Percentiles rank a stretch among this genome's conserved stretches.
phyloP scores from a whole-genome alignment of 495 filamentous ascomycete genomes.

The Neurospora discreta region DNA sequence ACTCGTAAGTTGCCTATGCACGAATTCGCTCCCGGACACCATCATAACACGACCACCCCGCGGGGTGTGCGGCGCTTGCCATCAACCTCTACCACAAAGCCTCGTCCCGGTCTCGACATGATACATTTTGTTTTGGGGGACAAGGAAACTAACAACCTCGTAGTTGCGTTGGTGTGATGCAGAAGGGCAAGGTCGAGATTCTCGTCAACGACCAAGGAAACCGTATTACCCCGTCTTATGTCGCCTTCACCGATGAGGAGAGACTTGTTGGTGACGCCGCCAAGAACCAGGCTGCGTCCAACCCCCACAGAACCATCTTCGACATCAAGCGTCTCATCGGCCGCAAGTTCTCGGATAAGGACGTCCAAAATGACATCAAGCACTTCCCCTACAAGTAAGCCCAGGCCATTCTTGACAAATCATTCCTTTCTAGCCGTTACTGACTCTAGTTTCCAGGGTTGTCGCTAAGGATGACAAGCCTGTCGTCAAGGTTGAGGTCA shows the following conservation, averaged over 20 bases:
- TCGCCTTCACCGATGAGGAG: constrained; percentile 97
- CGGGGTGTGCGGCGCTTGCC: background rate
- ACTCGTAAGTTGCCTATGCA: constrained; percentile 50
- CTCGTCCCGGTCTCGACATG: background rate
- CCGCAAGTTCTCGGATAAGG: constrained; percentile 79
- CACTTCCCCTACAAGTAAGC: constrained; percentile 74
- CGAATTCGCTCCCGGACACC: background rate
- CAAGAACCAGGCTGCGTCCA: constrained; percentile 97
- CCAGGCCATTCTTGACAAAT: background rate
- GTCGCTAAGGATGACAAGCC: constrained; percentile 75
- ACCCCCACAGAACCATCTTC: constrained; percentile 80
- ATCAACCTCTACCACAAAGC: background rate
- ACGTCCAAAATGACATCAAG: constrained; percentile 76
- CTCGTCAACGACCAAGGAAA: constrained; percentile 97
- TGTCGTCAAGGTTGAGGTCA: constrained; percentile 64
- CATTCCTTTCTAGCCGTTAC: background rate
- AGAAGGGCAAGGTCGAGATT: constrained; percentile 96
- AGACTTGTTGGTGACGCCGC: constrained; percentile 95
- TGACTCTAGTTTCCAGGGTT: constrained; percentile 32
- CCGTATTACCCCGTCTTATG: constrained; percentile 97
- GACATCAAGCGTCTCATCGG: constrained; percentile 93
- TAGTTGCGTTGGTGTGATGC: constrained; percentile 89
- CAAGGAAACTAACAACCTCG: constrained; percentile 10
- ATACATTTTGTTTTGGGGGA: background rate
- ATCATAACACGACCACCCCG: background rate